Evolutionary conservation across 73 alveolate genomes (phyloP).

Genomic region (Uronychia setigera): DNA sequence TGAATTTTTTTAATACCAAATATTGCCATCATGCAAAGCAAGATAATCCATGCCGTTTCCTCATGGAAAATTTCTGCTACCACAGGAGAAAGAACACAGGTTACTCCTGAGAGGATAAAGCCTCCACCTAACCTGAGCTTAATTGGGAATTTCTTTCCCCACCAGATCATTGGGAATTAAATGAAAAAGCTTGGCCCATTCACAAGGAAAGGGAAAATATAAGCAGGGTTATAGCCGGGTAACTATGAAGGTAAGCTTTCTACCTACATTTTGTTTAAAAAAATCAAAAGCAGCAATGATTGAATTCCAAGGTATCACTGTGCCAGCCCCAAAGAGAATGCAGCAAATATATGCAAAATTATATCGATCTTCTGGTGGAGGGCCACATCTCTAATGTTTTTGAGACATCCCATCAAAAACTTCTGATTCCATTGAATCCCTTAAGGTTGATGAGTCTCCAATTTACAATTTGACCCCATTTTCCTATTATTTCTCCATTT

Average conservation of each 20-base stretch:
- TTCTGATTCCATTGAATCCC: too few species aligned
- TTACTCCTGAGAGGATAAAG: background rate
- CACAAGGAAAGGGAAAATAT: background rate
- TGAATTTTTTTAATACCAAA: background rate
- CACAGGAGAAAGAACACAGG: background rate
- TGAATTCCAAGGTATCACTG: background rate
- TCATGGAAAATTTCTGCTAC: background rate
- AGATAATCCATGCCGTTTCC: background rate
- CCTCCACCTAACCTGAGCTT: background rate
- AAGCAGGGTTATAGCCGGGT: background rate
- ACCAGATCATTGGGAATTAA: background rate
- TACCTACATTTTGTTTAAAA: background rate
- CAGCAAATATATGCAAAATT: background rate
- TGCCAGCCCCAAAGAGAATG: background rate
- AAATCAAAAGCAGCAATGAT: background rate
- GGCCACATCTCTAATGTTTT: background rate
- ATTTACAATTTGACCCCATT: too few species aligned
- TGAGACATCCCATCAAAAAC: too few species aligned
- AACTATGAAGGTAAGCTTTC: background rate
- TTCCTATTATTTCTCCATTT: too few species aligned
- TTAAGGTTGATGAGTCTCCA: too few species aligned
- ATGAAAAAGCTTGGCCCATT: background rate
- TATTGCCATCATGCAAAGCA: background rate
- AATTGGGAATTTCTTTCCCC: background rate
- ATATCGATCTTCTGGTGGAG: background rate